These are phyloP conservation scores for Pestalotiopsis sp. DNA, from an alignment of 2,329 filamentous ascomycete species.

Conservation along the genomic window DNA sequence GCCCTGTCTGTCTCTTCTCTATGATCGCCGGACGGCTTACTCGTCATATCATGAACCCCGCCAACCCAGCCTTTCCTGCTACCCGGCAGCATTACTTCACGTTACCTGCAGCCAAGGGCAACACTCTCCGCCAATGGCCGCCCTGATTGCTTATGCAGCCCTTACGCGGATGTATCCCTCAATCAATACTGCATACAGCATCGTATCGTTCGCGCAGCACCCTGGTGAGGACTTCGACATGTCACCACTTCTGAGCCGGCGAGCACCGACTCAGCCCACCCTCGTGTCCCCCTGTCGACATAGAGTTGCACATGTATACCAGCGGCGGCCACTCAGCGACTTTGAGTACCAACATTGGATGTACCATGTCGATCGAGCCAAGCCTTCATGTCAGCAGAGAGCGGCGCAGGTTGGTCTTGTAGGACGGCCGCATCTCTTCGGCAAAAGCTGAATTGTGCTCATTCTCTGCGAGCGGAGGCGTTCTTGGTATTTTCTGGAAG, in stretches of 20 bases:
- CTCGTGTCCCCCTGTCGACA: background rate
- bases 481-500: background rate
- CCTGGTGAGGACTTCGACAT: background rate
- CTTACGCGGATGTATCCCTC: background rate
- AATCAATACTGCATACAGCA: background rate
- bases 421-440: background rate
- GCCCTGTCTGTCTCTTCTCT: background rate
- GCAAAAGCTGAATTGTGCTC: background rate
- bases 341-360: background rate
- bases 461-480: background rate
- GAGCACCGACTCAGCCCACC: background rate
- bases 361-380: background rate
- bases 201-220: background rate
- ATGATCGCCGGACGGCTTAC: background rate
- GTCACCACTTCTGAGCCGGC: background rate
- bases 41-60: background rate
- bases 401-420: background rate
- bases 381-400: background rate
- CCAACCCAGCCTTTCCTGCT: background rate
- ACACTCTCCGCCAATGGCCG: background rate
- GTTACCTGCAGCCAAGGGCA: background rate
- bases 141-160: background rate
- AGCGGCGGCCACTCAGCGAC: background rate
- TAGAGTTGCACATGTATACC: background rate
- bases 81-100: background rate